Evolutionary conservation across 73 alveolate species (phyloP).

Genomic region (Tetrahymena malaccensis): DNA sequence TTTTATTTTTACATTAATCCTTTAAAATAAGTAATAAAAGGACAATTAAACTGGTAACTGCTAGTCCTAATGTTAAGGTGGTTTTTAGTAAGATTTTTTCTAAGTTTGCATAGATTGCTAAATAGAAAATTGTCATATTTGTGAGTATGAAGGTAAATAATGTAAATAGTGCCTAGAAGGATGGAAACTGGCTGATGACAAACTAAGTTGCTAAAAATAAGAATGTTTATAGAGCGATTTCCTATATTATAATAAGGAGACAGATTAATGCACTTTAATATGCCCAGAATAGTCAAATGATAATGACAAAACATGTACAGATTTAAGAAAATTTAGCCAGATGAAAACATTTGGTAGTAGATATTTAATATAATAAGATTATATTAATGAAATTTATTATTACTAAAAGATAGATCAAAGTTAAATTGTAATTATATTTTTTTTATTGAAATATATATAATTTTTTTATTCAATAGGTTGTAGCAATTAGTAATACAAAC

Average conservation of each 20-base stretch:
- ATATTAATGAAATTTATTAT: neutral
- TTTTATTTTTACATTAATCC: too few species aligned
- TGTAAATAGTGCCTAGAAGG: neutral
- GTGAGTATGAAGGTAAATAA: neutral
- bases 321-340: neutral
- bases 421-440: neutral
- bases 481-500: neutral
- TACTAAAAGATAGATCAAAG: neutral
- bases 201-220: neutral
- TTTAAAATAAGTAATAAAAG: neutral
- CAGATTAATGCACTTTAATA: neutral
- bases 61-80: neutral
- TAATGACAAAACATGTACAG: neutral
- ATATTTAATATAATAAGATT: neutral
- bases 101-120: neutral
- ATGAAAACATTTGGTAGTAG: neutral
- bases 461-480: neutral
- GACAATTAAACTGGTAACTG: neutral
- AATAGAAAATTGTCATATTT: neutral
- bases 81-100: neutral
- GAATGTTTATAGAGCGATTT: neutral
- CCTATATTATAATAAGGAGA: neutral
- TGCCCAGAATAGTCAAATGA: neutral
- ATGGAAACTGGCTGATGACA: neutral
- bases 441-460: neutral